phyloP scores from a whole-genome alignment of 169 alveolate genomes.

The Eimeria mitis region DNA sequence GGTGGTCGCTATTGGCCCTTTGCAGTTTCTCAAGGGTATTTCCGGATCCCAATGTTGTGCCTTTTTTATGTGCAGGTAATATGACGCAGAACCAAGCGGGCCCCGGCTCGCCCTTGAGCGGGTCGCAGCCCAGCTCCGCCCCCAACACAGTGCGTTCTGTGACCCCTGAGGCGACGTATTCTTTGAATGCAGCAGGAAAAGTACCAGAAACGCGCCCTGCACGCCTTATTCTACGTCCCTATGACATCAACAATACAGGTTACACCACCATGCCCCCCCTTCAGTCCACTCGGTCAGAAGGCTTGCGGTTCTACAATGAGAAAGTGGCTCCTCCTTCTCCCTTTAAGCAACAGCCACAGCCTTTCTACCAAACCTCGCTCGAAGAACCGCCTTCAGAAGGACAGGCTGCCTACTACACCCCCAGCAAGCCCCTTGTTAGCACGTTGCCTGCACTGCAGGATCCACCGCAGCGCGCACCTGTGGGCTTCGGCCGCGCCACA shows the following conservation, averaged over 20 bases:
- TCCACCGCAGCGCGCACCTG: not conserved
- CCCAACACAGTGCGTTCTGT: conserved; percentile 31
- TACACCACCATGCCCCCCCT: conserved; percentile 3
- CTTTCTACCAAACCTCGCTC: not conserved
- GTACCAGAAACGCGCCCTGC: conserved; percentile 65
- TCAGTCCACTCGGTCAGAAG: conserved; percentile 30
- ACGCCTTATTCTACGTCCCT: conserved; percentile 48
- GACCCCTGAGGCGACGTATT: conserved; percentile 35
- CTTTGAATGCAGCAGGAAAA: conserved; percentile 33
- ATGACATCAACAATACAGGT: conserved; percentile 17
- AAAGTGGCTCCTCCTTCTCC: not conserved
- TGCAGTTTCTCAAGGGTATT: not conserved
- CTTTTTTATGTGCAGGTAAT: conserved; percentile 40
- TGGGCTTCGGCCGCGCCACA: conserved; percentile 28
- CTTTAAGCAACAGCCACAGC: conserved; percentile 1
- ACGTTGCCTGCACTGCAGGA: conserved; percentile 29
- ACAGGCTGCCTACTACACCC: not conserved
- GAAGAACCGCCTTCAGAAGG: not conserved
- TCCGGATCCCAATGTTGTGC: not conserved
- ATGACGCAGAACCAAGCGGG: conserved; percentile 44
- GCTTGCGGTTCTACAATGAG: conserved; percentile 26
- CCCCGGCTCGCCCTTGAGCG: conserved; percentile 46
- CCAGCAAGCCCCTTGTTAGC: not conserved
- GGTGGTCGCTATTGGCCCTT: too few relatives aligned
- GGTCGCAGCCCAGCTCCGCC: conserved; percentile 58